These are phyloP conservation scores for Zymoseptoria pseudotritici DNA, from an alignment of 2,329 filamentous ascomycete genomes.

Conservation along the genomic window DNA sequence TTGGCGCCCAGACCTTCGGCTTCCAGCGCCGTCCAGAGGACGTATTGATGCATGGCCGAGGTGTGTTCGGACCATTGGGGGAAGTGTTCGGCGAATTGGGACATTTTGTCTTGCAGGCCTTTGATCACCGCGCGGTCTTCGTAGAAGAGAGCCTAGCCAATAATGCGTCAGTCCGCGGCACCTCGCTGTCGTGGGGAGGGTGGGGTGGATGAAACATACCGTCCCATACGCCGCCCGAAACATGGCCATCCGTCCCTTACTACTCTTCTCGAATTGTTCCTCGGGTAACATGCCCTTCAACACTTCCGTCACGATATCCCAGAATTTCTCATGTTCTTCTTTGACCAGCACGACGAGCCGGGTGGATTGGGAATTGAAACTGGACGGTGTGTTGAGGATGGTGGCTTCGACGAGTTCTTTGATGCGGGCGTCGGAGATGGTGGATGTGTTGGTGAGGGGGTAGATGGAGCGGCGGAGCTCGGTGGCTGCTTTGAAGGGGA, in stretches of 20 bases:
- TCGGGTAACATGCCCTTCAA: constrained; percentile 62
- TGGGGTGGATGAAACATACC: constrained; percentile 39
- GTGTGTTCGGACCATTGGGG: constrained; percentile 68
- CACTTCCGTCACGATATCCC: constrained; percentile 62
- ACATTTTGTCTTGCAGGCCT: constrained; percentile 59
- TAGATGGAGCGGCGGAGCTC: constrained; percentile 56
- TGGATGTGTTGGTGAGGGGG: constrained; percentile 50
- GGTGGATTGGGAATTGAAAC: constrained; percentile 85
- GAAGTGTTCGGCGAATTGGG: constrained; percentile 73
- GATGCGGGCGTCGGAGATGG: constrained; percentile 62
- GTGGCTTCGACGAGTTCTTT: constrained; percentile 54
- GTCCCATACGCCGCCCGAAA: constrained; percentile 72
- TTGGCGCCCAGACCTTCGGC: constrained; percentile 79
- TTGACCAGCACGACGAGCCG: constrained; percentile 72
- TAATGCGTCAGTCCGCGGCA: no score
- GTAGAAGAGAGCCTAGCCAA: constrained; percentile 59
- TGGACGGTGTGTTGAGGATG: constrained; percentile 63
- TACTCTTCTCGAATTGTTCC: constrained; percentile 53
- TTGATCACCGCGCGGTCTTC: constrained; percentile 65
- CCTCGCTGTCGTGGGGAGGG: no score
- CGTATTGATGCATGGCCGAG: constrained; percentile 73
- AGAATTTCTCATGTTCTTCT: constrained; percentile 78
- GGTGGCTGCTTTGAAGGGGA: constrained; percentile 55
- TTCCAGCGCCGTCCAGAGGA: constrained; percentile 74
- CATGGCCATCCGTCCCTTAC: constrained; percentile 39